phyloP scores from a whole-genome alignment of 164 flowering plant species.

The Macadamia tetraphylla region DNA sequence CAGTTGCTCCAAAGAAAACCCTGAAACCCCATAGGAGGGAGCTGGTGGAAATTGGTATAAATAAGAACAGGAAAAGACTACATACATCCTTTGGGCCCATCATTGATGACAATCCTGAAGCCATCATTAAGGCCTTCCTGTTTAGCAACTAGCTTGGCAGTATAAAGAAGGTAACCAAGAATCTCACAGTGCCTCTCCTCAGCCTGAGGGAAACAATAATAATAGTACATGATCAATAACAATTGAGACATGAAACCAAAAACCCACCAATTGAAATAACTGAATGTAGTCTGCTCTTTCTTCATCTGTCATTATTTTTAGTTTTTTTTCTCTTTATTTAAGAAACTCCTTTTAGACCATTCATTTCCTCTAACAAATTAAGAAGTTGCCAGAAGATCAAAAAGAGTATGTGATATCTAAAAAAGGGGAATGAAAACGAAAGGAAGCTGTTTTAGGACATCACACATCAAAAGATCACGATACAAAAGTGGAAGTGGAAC shows the following conservation, averaged over 20 bases:
- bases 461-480: too few relatives aligned
- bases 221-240: not conserved
- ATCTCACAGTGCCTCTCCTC: constrained; percentile 85
- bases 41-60: not conserved
- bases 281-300: too few relatives aligned
- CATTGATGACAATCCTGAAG: constrained; percentile 87
- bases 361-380: too few relatives aligned
- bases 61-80: constrained; percentile 6
- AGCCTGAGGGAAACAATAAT: constrained; percentile 41
- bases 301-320: too few relatives aligned
- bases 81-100: constrained; percentile 87
- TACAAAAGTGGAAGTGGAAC: too few relatives aligned
- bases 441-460: too few relatives aligned
- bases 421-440: too few relatives aligned
- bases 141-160: constrained; percentile 84
- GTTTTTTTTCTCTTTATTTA: too few relatives aligned
- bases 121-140: constrained; percentile 97
- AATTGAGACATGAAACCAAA: not conserved
- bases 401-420: too few relatives aligned
- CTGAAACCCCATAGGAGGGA: not conserved
- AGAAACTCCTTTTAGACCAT: too few relatives aligned
- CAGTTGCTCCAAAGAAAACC: not conserved
- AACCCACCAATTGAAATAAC: not conserved
- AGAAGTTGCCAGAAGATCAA: too few relatives aligned
- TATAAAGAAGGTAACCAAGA: constrained; percentile 81